Evolutionary conservation across 1,139 yeast genomes (phyloP), one percentile per base, ranked within the genome.

Genomic region (Protomyces macrosporus): DNA sequence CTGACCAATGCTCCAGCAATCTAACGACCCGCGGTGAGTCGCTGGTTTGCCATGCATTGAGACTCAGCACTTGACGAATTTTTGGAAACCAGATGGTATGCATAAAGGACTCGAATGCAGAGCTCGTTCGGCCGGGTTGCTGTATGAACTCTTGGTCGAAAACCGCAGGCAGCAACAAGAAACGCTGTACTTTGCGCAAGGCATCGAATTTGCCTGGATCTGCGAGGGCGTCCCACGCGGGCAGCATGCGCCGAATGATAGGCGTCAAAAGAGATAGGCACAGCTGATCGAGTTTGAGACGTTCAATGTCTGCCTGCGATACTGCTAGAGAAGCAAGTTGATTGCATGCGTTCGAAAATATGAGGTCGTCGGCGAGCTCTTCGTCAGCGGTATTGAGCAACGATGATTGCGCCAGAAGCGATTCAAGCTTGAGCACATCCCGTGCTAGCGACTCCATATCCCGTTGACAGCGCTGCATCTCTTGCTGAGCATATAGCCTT

Each of bases 1-100:
- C 72, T 48, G 75, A 75, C 78, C 83, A 81, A 45, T 80, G 81
- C 37, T 82, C 77, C 2, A 76, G 65, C 12, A 75, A 61, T 3
- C 70, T 59, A 6, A 75, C 64, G 1, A 73, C 74, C 76, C 63
- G 75, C 67, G 35, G 74, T 65, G 10, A 72, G 75, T 70, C 33
- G 69, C 65, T 77, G 83, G 81, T 5, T 72, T 68, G 6, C 70
- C 48, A 52, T 40, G 34, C 50, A 23, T 10, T 30, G n/a, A 35
- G 65, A n/a, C 67, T 56, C 30, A 78, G 72, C 32, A 71, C 72
- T 0, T 70, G 55, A 4, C 70, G 66, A 0, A 80, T 68, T 33
- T 73, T 75, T 0, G 77, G 75, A 0, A 72, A 69, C 80, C 82
- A 78, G 4, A 71, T 55, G 1, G 71, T 68, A 34, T 73, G 68